Evolutionary conservation across 1,284 basidiomycete species (phyloP).

Genomic region (Pseudozyma tsukubaensis): DNA sequence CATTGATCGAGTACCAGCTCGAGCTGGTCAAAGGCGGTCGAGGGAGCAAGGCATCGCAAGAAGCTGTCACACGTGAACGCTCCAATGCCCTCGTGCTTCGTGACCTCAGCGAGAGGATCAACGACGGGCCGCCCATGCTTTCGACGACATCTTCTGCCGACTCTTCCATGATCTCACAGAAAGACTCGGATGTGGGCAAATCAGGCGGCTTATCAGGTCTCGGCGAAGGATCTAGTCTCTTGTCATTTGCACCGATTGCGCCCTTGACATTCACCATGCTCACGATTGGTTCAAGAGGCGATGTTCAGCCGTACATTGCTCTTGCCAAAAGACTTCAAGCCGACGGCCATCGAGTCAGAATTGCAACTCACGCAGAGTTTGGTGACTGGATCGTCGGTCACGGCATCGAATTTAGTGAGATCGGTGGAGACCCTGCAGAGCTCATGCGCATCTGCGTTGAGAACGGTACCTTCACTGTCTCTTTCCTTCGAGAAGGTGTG

Average conservation of each 20-base stretch:
- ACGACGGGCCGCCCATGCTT: conserved; percentile 25
- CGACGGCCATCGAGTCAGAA: conserved; percentile 85
- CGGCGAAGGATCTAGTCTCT: conserved; percentile 37
- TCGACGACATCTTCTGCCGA: conserved; percentile 34
- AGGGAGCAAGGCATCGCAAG: conserved; percentile 17
- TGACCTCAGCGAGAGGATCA: conserved; percentile 56
- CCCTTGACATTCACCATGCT: conserved; percentile 77
- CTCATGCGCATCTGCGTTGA: conserved; percentile 73
- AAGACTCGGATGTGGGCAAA: conserved; percentile 11
- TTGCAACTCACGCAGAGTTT: conserved; percentile 94
- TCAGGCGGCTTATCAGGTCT: conserved; percentile 26
- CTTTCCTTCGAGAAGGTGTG: conserved; percentile 89
- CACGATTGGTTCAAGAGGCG: conserved; percentile 89
- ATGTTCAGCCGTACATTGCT: conserved; percentile 86
- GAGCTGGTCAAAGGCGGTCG: conserved; percentile 25
- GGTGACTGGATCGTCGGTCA: conserved; percentile 89
- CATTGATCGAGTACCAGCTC: conserved; percentile 79
- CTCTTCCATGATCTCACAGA: conserved; percentile 33
- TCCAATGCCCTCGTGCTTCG: conserved; percentile 53
- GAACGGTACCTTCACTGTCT: conserved; percentile 88
- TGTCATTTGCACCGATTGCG: conserved; percentile 42
- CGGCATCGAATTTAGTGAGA: conserved; percentile 90
- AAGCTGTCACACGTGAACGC: conserved; percentile 35
- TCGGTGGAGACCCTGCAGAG: conserved; percentile 96
- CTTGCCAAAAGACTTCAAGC: conserved; percentile 89